These are phyloP conservation scores for Cordyceps javanica DNA, from an alignment of 2,329 filamentous ascomycete species.

Conservation along the genomic window DNA sequence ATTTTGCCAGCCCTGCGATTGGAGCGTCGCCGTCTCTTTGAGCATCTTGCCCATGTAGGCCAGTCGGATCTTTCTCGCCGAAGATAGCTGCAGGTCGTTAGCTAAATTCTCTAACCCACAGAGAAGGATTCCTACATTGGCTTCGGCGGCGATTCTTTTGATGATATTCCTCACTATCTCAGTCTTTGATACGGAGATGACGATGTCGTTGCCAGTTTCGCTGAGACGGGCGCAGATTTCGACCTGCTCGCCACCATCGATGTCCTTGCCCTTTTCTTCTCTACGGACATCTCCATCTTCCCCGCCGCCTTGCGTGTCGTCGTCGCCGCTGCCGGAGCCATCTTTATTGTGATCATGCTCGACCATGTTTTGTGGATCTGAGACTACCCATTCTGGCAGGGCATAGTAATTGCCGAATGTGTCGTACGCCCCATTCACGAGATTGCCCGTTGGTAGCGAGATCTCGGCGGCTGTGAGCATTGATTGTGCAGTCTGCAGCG, in stretches of 20 bases:
- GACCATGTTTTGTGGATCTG: constrained; percentile 54
- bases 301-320: constrained; percentile 26
- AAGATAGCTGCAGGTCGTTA: constrained; percentile 42
- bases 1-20: constrained; percentile 67
- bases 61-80: constrained; percentile 58
- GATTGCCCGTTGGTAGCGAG: constrained; percentile 65
- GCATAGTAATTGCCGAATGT: constrained; percentile 63
- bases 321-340: constrained; percentile 24
- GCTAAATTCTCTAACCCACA: background rate
- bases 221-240: constrained; percentile 58
- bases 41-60: constrained; percentile 78
- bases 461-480: constrained; percentile 74
- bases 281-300: constrained; percentile 34
- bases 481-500: constrained; percentile 65
- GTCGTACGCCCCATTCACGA: constrained; percentile 69
- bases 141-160: constrained; percentile 56
- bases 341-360: constrained; percentile 35
- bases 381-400: constrained; percentile 61
- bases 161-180: constrained; percentile 61
- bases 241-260: constrained; percentile 48
- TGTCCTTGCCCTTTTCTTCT: constrained; percentile 55
- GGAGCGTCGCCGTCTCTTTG: constrained; percentile 59
- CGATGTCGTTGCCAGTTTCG: constrained; percentile 59
- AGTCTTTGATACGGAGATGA: constrained; percentile 48
- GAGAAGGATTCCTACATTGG: constrained; percentile 45